These are phyloP conservation scores for Ogataea philodendri DNA, from an alignment of 805 yeast species.

Conservation along the genomic window DNA sequence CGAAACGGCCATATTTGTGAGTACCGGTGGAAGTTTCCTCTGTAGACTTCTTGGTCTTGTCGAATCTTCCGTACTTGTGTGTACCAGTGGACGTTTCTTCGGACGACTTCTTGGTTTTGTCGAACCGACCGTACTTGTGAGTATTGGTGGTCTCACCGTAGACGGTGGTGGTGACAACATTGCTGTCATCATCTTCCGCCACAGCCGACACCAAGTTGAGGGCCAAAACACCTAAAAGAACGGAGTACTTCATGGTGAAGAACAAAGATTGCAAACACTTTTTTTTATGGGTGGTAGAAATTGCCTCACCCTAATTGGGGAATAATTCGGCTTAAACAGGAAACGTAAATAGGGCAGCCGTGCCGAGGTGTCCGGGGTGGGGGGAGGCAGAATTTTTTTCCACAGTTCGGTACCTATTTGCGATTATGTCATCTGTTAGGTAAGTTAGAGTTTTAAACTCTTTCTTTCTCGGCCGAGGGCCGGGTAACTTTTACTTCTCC, in stretches of 20 bases:
- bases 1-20: constrained; percentile 55
- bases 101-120: constrained; percentile 40
- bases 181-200: constrained; percentile 30
- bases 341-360: constrained; percentile 14
- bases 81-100: constrained; percentile 37
- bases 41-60: constrained; percentile 43
- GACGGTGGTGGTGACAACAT: constrained; percentile 35
- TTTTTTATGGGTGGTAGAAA: constrained; percentile 9
- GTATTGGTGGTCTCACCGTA: constrained; percentile 32
- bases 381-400: not conserved
- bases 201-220: constrained; percentile 37
- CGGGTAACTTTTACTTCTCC: too few species aligned
- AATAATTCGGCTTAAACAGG: constrained; percentile 4
- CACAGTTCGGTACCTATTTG: too few species aligned
- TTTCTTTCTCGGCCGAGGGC: too few species aligned
- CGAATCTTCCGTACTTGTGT: constrained; percentile 48
- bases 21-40: constrained; percentile 45
- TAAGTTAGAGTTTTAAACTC: too few species aligned
- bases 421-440: too few species aligned
- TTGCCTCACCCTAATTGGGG: constrained; percentile 15
- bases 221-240: constrained; percentile 36
- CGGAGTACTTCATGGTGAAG: constrained; percentile 40
- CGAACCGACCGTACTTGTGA: constrained; percentile 50
- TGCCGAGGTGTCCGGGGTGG: constrained; percentile 7
- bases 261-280: constrained; percentile 9